These are phyloP conservation scores for Curvularia eragrostidis DNA, from an alignment of 2,329 filamentous ascomycete genomes.

Conservation along the genomic window DNA sequence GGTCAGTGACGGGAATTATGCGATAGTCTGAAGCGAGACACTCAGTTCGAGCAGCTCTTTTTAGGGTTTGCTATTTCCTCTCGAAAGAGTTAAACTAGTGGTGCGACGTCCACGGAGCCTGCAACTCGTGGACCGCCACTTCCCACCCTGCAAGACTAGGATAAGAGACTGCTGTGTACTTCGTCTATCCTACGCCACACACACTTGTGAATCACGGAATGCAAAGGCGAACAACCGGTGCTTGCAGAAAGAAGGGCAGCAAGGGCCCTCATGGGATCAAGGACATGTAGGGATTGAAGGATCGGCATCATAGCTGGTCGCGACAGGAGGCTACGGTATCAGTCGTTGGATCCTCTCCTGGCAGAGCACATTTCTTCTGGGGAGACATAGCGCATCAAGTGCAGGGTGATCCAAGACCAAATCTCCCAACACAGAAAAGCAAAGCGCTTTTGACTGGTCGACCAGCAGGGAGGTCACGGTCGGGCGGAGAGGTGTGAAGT, in stretches of 20 bases:
- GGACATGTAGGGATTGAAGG: neutral
- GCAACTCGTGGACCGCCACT: conserved; percentile 1
- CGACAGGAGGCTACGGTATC: neutral
- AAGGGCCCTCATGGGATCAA: conserved; percentile 10
- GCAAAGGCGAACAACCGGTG: conserved; percentile 19
- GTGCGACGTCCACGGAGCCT: neutral
- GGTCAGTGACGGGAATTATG: conserved; percentile 8
- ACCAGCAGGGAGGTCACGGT: neutral
- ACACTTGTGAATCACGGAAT: conserved; percentile 11
- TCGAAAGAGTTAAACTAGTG: conserved; percentile 9
- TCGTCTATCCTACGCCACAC: conserved; percentile 19
- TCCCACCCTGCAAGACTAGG: conserved; percentile 6
- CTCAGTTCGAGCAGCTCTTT: conserved; percentile 14
- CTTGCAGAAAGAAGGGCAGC: conserved; percentile 20
- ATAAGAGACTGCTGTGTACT: conserved; percentile 22
- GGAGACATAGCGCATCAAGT: neutral
- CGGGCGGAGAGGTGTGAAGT: conserved; percentile 2
- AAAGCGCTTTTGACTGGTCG: conserved; percentile 1
- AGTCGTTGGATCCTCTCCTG: neutral
- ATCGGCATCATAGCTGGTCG: conserved; percentile 6
- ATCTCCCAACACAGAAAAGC: conserved; percentile 11
- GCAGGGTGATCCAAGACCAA: conserved; percentile 1
- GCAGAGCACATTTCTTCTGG: conserved; percentile 10
- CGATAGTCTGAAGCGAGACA: conserved; percentile 3
- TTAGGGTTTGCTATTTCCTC: conserved; percentile 6